These are phyloP conservation scores for Coemansia sp. DNA, from an alignment of 192 early-diverging fungal genomes.

Conservation along the genomic window DNA sequence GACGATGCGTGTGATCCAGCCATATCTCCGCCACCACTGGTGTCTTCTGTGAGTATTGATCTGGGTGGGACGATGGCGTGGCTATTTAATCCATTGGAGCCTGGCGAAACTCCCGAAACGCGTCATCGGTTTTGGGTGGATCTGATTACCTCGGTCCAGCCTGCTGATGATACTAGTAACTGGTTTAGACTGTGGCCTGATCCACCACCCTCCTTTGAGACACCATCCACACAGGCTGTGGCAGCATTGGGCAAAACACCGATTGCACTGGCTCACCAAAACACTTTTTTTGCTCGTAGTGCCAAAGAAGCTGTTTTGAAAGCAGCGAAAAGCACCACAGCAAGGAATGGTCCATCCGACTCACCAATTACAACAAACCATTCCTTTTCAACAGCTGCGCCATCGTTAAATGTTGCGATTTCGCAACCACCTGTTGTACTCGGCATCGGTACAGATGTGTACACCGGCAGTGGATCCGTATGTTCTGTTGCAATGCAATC, in stretches of 20 bases:
- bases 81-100: conserved; percentile 11
- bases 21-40: not conserved
- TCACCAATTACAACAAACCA: too few relatives aligned
- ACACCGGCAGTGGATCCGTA: not conserved
- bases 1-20: too few relatives aligned
- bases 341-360: too few relatives aligned
- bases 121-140: conserved; percentile 34
- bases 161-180: not conserved
- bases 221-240: not conserved
- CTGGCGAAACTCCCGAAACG: conserved; percentile 29
- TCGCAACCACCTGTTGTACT: too few relatives aligned
- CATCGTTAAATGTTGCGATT: too few relatives aligned
- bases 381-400: too few relatives aligned
- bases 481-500: not conserved
- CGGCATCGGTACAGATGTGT: too few relatives aligned
- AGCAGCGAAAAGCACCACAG: too few relatives aligned
- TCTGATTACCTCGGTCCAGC: conserved; percentile 19
- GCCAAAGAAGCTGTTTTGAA: not conserved
- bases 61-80: conserved; percentile 33
- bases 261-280: not conserved
- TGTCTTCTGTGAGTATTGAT: not conserved
- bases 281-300: conserved; percentile 7
- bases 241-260: not conserved
- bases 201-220: conserved; percentile 12
- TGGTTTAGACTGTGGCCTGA: conserved; percentile 37